These are phyloP conservation scores for Puccinia brachypodii DNA, from an alignment of 1,284 basidiomycete species.

Conservation along the genomic window DNA sequence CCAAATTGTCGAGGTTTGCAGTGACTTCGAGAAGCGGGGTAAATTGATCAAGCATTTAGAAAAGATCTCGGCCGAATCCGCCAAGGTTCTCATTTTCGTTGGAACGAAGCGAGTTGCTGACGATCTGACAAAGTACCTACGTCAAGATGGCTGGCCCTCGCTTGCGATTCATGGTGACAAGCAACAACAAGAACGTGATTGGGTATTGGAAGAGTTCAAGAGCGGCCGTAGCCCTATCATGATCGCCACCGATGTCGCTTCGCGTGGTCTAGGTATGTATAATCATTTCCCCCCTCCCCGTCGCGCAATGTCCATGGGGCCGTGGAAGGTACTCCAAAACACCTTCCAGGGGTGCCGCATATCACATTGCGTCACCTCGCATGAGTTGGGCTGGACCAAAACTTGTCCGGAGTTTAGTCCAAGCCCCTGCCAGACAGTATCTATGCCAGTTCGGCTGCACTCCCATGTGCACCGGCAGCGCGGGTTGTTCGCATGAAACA, in stretches of 20 bases:
- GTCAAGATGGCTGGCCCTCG: constrained; percentile 97
- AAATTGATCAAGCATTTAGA: constrained; percentile 98
- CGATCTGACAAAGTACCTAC: constrained; percentile 94
- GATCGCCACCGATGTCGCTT: constrained; percentile 84
- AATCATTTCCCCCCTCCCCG: constrained; percentile 51
- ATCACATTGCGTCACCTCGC: background rate
- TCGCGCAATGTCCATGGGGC: background rate
- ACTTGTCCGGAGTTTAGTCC: constrained; percentile 14
- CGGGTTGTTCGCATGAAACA: constrained; percentile 19
- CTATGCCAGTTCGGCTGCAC: background rate
- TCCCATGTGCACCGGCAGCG: background rate
- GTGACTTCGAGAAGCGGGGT: constrained; percentile 94
- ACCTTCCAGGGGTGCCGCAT: constrained; percentile 3
- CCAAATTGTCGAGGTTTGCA: constrained; percentile 94
- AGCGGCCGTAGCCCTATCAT: constrained; percentile 94
- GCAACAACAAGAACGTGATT: constrained; percentile 91
- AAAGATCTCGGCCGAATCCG: constrained; percentile 91
- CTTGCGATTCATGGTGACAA: constrained; percentile 99
- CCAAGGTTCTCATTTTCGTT: constrained; percentile 98
- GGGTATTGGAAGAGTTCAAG: constrained; percentile 98
- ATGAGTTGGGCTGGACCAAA: constrained; percentile 7
- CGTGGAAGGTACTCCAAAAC: constrained; percentile 3
- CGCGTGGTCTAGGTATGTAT: constrained; percentile 98
- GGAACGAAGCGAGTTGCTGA: constrained; percentile 97
- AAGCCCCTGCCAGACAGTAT: constrained; percentile 24